Evolutionary conservation across 371 early-diverging fungal genomes (phyloP).

Genomic region (Mortierella sp.): DNA sequence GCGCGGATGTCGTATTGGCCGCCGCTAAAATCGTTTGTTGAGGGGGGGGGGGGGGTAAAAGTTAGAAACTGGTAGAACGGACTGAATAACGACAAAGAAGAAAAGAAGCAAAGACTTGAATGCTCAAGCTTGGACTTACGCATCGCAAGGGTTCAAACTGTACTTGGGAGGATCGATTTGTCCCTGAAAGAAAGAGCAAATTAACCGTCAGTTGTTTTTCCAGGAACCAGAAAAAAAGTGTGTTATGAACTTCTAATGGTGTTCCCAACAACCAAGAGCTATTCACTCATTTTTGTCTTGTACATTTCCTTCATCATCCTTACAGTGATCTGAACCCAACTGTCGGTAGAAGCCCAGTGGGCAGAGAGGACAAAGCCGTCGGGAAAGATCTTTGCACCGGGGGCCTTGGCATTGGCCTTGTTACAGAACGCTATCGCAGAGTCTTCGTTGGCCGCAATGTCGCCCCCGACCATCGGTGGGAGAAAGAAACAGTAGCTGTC

Average conservation of each 20-base stretch:
- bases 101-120: background rate
- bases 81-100: background rate
- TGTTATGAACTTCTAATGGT: background rate
- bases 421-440: constrained; percentile 69
- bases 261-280: background rate
- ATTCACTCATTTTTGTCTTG: background rate
- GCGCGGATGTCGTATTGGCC: constrained; percentile 40
- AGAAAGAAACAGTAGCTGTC: constrained; percentile 66
- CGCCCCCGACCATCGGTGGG: constrained; percentile 70
- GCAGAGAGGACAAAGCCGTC: constrained; percentile 64
- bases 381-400: constrained; percentile 64
- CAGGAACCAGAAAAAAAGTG: background rate
- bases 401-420: constrained; percentile 50
- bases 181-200: constrained; percentile 32
- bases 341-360: constrained; percentile 59
- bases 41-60: background rate
- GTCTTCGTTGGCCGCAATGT: constrained; percentile 65
- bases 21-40: background rate
- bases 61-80: too few species aligned
- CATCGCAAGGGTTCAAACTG: constrained; percentile 55
- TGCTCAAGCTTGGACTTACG: too few species aligned
- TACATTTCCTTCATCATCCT: background rate
- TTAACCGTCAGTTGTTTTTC: too few species aligned
- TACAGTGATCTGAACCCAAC: constrained; percentile 66
- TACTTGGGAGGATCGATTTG: constrained; percentile 63